phyloP scores from a whole-genome alignment of 2,329 filamentous ascomycete genomes.

The Verticillium albo-atrum region DNA sequence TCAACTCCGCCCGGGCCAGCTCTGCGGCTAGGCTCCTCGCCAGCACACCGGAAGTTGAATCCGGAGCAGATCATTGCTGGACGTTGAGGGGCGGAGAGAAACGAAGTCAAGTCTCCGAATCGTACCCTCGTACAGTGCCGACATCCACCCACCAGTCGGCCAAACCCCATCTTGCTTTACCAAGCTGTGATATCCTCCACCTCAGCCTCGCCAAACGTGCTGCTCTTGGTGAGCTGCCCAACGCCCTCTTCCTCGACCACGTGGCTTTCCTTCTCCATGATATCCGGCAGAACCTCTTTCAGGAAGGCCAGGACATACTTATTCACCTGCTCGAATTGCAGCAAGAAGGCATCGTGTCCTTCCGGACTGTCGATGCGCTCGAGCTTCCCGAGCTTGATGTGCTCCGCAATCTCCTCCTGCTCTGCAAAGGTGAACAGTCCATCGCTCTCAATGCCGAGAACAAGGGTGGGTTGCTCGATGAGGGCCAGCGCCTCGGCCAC shows the following conservation, averaged over 20 bases:
- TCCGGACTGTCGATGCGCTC: conserved; percentile 91
- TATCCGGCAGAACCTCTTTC: conserved; percentile 75
- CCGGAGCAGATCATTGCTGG: not conserved
- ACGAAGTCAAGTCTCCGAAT: not conserved
- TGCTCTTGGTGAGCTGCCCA: conserved; percentile 72
- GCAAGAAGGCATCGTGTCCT: conserved; percentile 91
- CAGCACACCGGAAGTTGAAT: not conserved
- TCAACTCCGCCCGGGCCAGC: not conserved
- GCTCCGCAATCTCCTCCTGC: conserved; percentile 83
- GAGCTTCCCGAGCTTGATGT: conserved; percentile 72
- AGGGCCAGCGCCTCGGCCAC: conserved; percentile 72
- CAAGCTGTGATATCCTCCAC: conserved; percentile 95
- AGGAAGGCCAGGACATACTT: conserved; percentile 80
- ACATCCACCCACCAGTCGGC: not conserved
- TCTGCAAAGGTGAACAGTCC: conserved; percentile 96
- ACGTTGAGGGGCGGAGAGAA: not conserved
- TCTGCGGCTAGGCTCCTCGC: not conserved
- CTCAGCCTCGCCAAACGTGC: conserved; percentile 88
- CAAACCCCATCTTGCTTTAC: conserved; percentile 43
- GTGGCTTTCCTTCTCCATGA: conserved; percentile 65
- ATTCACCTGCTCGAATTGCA: conserved; percentile 98
- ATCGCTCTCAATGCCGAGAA: conserved; percentile 92
- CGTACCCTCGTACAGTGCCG: not conserved
- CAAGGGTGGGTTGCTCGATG: conserved; percentile 84
- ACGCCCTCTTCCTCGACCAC: conserved; percentile 42